phyloP scores from a whole-genome alignment of 192 early-diverging fungal genomes.

The Gryganskiella cystojenkinii region DNA sequence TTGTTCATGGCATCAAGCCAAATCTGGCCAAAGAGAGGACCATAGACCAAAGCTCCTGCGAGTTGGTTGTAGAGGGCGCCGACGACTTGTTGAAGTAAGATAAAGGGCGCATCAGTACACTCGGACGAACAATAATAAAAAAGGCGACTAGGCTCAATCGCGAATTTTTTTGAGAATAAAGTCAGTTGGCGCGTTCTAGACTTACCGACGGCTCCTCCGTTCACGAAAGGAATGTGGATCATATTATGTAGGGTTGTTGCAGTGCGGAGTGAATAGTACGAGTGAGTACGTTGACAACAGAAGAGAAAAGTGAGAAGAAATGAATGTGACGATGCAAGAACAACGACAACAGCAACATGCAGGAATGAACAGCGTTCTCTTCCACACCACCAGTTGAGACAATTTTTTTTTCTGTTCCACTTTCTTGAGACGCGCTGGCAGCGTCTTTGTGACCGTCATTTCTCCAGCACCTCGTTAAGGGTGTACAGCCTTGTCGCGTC shows the following conservation, averaged over 20 bases:
- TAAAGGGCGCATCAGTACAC: neutral
- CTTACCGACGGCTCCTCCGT: slow-evolving; percentile 47
- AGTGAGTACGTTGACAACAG: neutral
- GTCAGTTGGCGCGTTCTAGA: neutral
- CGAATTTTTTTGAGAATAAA: no score
- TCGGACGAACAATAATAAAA: neutral
- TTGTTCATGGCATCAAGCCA: slow-evolving; percentile 50
- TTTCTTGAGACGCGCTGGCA: no score
- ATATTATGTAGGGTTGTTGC: slow-evolving; percentile 4
- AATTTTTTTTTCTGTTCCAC: no score
- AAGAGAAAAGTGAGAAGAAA: neutral
- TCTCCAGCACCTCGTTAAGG: no score
- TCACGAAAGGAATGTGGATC: slow-evolving; percentile 42
- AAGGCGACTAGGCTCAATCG: neutral
- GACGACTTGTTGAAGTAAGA: slow-evolving; percentile 14
- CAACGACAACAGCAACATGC: no score
- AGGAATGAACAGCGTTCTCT: no score
- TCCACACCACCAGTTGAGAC: no score
- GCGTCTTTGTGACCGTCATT: no score
- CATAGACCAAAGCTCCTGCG: slow-evolving; percentile 40
- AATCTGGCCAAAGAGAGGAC: slow-evolving; percentile 49
- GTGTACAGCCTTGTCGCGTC: no score
- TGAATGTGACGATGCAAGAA: no score
- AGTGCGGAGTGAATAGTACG: neutral
- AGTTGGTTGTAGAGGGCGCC: slow-evolving; percentile 45